phyloP scores from a whole-genome alignment of 768 basidiomycete genomes.

The Phanerodontia chrysosporium region DNA sequence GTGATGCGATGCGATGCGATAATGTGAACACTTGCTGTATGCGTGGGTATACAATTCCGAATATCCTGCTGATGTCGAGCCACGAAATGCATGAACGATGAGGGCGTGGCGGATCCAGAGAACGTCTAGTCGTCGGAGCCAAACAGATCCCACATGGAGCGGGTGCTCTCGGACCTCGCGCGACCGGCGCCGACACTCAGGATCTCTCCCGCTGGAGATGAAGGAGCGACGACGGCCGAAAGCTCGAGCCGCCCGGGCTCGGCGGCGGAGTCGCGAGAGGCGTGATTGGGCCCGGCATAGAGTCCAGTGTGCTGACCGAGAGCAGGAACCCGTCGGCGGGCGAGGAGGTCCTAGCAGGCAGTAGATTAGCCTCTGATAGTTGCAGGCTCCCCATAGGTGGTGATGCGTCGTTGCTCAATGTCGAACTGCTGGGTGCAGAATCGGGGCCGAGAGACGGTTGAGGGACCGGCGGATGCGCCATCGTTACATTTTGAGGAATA shows the following conservation, averaged over 20 bases:
- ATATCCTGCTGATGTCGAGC: too few species aligned
- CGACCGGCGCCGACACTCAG: neutral
- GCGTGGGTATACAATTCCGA: neutral
- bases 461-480: neutral
- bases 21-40: neutral
- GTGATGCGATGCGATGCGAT: too few species aligned
- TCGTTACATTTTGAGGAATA: neutral
- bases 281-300: conserved; percentile 3
- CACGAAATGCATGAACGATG: too few species aligned
- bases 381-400: neutral
- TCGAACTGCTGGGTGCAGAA: neutral
- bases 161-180: neutral
- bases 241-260: conserved; percentile 1
- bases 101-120: neutral
- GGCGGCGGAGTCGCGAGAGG: conserved; percentile 11
- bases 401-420: neutral
- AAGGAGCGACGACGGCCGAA: neutral
- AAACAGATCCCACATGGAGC: conserved; percentile 7
- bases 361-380: neutral
- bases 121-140: conserved; percentile 5
- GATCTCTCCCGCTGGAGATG: neutral
- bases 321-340: neutral
- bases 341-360: neutral
- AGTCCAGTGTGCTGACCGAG: neutral
- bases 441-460: too few species aligned